These are phyloP conservation scores for Melastoma candidum DNA, from an alignment of 441 rosid species.

Conservation along the genomic window DNA sequence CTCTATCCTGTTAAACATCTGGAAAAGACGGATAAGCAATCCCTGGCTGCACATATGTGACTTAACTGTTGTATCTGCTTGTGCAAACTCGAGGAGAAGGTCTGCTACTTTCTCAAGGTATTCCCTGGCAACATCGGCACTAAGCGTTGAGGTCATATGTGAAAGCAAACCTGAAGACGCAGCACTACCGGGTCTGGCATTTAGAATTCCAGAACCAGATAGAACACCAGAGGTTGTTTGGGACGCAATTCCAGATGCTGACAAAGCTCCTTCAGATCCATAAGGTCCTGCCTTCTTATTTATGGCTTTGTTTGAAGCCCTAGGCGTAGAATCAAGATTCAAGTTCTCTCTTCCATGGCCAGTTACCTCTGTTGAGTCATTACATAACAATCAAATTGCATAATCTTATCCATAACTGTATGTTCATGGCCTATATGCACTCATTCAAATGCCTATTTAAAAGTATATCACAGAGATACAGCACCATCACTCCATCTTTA, in stretches of 20 bases:
- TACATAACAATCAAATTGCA: constrained; percentile 1
- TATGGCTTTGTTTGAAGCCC: constrained; percentile 40
- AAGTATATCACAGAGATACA: no score
- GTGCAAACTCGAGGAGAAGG: constrained; percentile 91
- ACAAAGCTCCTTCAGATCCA: constrained; percentile 55
- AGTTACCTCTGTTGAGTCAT: constrained; percentile 57
- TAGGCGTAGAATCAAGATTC: constrained; percentile 52
- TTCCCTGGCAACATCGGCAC: constrained; percentile 78
- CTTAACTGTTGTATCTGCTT: constrained; percentile 87
- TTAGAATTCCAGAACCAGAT: constrained; percentile 90
- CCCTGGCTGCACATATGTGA: constrained; percentile 93
- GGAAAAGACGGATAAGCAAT: constrained; percentile 88
- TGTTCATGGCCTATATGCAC: no score
- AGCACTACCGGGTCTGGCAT: constrained; percentile 88
- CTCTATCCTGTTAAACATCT: constrained; percentile 87
- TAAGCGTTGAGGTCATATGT: constrained; percentile 74
- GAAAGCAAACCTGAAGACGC: constrained; percentile 87
- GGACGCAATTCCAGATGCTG: constrained; percentile 76
- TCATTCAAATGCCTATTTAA: no score
- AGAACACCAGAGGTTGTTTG: constrained; percentile 90
- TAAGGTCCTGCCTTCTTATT: constrained; percentile 48
- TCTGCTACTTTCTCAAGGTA: constrained; percentile 95
- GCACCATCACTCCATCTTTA: no score
- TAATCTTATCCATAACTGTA: background rate
- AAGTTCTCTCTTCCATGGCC: constrained; percentile 76